Base-by-base conservation (phyloP, 768 basidiomycete genomes). In the Agaricus bisporus region DNA sequence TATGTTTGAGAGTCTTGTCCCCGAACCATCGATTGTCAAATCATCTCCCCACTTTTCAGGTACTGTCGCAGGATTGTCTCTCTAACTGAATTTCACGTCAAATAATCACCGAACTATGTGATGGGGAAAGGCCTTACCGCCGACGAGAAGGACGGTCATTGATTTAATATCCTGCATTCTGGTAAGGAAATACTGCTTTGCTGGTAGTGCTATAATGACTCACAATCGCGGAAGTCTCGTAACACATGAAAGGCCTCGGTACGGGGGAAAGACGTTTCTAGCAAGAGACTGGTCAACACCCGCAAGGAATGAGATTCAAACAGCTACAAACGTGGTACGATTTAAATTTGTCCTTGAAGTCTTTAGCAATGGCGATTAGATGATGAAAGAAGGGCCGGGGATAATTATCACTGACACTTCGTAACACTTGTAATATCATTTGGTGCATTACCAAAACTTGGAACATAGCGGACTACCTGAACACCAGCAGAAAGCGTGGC, bases 171-270 rank as follows among this genome's bases (percentile, higher is more conserved):
- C 72, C 75, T 77, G 39, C 35, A 10, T 36, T 5, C 39, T 26
- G 28, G 8, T 50, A 5, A 54, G 26, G 14, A 17, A n/a, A 4
- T 2, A 2, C 6, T 32, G 5, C 38, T 32, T 11, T 11, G 11
- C 32, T 8, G n/a, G 32, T 2, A 17, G 38, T n/a, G 20, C 5
- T 14, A 14, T 22, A 36, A 20, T 22, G 39, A 15, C 83, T 48
- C 61, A 85, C 85, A 42, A 86, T 80, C 4, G 85, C 86, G 37
- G 84, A 84, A 0, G 85, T 87, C 60, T 85, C 80, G 59, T 88
- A 80, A 57, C 79, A 82, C 59, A 84, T 79, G 60, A 87, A 87
- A 1, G 80, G 71, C 4, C 86, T 73, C 25, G 73, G 68, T 32
- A 73, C 66, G 1, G 82, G 81, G 2, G 85, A 86, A 20, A 77